Evolutionary conservation across 768 basidiomycete species (phyloP).

Genomic region (Pleurotus eryngii): DNA sequence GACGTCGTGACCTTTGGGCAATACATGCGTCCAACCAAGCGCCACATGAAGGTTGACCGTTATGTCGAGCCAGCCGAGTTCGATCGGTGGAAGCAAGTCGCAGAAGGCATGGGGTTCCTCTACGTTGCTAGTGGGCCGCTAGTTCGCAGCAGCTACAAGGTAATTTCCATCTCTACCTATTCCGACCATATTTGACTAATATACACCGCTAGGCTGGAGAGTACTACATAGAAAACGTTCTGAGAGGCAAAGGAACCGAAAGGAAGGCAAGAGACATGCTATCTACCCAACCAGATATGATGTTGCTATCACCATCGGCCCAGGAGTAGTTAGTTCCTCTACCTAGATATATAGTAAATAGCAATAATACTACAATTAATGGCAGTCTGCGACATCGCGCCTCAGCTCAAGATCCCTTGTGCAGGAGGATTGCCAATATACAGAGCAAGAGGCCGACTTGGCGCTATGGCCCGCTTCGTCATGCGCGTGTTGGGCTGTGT

Average conservation of each 20-base stretch:
- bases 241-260: constrained; percentile 55
- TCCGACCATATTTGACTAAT: not conserved
- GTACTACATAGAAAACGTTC: constrained; percentile 89
- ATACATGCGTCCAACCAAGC: constrained; percentile 99
- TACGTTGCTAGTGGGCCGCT: constrained; percentile 97
- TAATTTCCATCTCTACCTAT: constrained; percentile 26
- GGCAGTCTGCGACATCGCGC: too few species aligned
- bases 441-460: too few species aligned
- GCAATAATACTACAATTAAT: too few species aligned
- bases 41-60: constrained; percentile 98
- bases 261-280: constrained; percentile 32
- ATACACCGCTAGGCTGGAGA: constrained; percentile 75
- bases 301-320: not conserved
- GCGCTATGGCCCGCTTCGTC: too few species aligned
- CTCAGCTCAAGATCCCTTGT: too few species aligned
- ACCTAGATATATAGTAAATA: too few species aligned
- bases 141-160: constrained; percentile 97
- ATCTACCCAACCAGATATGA: constrained; percentile 13
- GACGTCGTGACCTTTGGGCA: constrained; percentile 99
- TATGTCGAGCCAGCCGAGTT: constrained; percentile 96
- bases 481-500: too few species aligned
- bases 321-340: too few species aligned
- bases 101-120: constrained; percentile 92
- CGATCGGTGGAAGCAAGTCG: constrained; percentile 83
- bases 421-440: too few species aligned